A percentile compares a stretch with the other conserved stretches of the same genome.
These are phyloP conservation scores for Blechomonas ayalai DNA, from an alignment of 208 protist species.

Conservation along the genomic window DNA sequence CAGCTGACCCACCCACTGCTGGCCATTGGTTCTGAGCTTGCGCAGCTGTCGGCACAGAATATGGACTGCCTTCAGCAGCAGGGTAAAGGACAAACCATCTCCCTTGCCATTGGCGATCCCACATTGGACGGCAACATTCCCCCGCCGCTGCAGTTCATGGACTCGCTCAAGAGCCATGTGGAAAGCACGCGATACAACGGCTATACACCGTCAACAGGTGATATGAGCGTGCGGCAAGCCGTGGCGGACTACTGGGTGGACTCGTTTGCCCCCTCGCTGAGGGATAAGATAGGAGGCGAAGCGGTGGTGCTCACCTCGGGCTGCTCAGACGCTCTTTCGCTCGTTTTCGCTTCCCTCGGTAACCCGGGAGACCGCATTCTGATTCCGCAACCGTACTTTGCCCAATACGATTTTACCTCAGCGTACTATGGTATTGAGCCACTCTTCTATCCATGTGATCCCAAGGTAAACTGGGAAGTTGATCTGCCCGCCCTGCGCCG, in stretches of 20 bases:
- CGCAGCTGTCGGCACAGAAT: background rate
- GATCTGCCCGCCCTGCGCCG: slow-evolving; percentile 57
- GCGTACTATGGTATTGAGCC: slow-evolving; percentile 46
- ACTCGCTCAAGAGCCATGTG: slow-evolving; percentile 24
- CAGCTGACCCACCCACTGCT: slow-evolving; percentile 2
- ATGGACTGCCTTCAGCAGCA: too few species aligned
- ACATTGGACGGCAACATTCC: slow-evolving; percentile 56
- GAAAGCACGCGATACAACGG: slow-evolving; percentile 33
- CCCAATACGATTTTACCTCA: slow-evolving; percentile 75
- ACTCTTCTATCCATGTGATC: slow-evolving; percentile 47
- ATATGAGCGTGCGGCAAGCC: slow-evolving; percentile 22
- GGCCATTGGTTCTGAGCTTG: background rate
- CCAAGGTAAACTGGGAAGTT: slow-evolving; percentile 79
- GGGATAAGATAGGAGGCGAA: too few species aligned
- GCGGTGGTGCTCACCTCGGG: slow-evolving; percentile 48
- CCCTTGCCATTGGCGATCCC: slow-evolving; percentile 72
- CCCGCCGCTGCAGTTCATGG: slow-evolving; percentile 18
- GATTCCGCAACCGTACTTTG: slow-evolving; percentile 81
- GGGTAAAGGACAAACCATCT: slow-evolving; percentile 28
- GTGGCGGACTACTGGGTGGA: slow-evolving; percentile 28
- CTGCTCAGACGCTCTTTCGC: slow-evolving; percentile 70
- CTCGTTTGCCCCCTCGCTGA: slow-evolving; percentile 11
- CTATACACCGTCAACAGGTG: slow-evolving; percentile 35
- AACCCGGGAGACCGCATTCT: slow-evolving; percentile 78
- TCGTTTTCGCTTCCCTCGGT: slow-evolving; percentile 49